Base-by-base conservation (phyloP, 2,329 filamentous ascomycete genomes). In the Teratosphaeriaceae sp. region DNA sequence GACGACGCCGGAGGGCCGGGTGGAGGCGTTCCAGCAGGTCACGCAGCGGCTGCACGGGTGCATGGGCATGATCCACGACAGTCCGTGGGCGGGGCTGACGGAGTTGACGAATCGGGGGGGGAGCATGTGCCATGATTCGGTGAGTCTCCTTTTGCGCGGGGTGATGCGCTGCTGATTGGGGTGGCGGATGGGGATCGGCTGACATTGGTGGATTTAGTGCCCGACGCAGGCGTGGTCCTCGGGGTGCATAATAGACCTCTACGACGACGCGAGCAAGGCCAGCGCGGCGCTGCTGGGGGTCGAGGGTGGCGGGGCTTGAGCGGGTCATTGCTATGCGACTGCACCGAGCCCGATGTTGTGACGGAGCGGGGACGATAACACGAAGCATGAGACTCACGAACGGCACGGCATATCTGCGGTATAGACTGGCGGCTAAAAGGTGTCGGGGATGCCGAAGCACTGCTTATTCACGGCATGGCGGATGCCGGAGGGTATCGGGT, bases 171-270 rank as follows among this genome's bases (percentile, higher is more conserved):
- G 5, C 20, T 37, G 47, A 19, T 38, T 54, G 43, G 20, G 13
- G n/a, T 53, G 50, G 60, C 68, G 58, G 50, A 41, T 42, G 22
- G 26, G 16, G 2, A 8, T 6, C 30, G 43, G 48, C 40, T 35
- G 39, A 24, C 39, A 2, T 20, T 41, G 19, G 39, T 40, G 36
- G 43, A n/a, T n/a, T n/a, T 61, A 92, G 82, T 92, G 84, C 41
- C 92, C 92, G 20, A 96, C 92, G 1, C 92, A 98, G 66, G 85
- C 92, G 41, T 98, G 92, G 92, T 96, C 88, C 41, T 86, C 92
- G 22, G 85, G 87, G 18, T 97, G 92, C 64, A 72, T 98, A 59
- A 87, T 98, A 58, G 92, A 98, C 68, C 67, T 98, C 51, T 98
- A 95, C 69, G 89, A 95, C 73, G 92, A 98, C 64, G 90, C 88